Evolutionary conservation across 108 stramenopile species (phyloP).

Genomic region (Pseudonitzschia multistriata): DNA sequence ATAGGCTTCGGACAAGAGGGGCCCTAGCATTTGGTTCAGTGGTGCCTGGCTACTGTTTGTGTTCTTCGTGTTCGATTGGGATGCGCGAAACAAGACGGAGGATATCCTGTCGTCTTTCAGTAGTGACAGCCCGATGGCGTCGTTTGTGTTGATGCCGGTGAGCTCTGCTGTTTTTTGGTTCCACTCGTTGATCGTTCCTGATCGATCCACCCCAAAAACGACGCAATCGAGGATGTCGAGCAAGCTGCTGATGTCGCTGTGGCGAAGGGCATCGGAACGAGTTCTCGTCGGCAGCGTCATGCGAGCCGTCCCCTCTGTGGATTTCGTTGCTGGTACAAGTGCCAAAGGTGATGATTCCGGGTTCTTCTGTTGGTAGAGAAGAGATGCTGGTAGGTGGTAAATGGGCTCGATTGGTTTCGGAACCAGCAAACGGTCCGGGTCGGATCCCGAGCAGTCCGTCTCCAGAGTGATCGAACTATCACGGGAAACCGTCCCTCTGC

Average conservation of each 20-base stretch:
- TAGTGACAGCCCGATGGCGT: not conserved
- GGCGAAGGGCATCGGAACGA: too few relatives aligned
- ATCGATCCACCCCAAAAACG: conserved; percentile 60
- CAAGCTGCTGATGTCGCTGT: conserved; percentile 38
- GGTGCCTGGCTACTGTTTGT: conserved; percentile 4
- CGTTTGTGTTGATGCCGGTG: not conserved
- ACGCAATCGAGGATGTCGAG: conserved; percentile 59
- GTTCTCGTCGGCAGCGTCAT: not conserved
- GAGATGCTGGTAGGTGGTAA: too few relatives aligned
- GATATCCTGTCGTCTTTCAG: conserved; percentile 21
- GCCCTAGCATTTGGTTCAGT: not conserved
- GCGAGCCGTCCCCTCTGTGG: not conserved
- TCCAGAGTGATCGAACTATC: too few relatives aligned
- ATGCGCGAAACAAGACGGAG: conserved; percentile 24
- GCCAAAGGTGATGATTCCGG: too few relatives aligned
- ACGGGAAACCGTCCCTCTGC: not conserved
- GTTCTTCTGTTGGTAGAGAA: too few relatives aligned
- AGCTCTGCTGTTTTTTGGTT: conserved; percentile 9
- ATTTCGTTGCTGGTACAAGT: too few relatives aligned
- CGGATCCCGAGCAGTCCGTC: too few relatives aligned
- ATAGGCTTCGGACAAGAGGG: not conserved
- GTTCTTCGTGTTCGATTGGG: conserved; percentile 33
- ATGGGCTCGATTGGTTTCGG: too few relatives aligned
- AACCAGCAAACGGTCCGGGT: too few relatives aligned
- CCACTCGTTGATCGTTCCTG: conserved; percentile 57